phyloP scores from a whole-genome alignment of 306 rosid species.

The Lagenaria siceraria region DNA sequence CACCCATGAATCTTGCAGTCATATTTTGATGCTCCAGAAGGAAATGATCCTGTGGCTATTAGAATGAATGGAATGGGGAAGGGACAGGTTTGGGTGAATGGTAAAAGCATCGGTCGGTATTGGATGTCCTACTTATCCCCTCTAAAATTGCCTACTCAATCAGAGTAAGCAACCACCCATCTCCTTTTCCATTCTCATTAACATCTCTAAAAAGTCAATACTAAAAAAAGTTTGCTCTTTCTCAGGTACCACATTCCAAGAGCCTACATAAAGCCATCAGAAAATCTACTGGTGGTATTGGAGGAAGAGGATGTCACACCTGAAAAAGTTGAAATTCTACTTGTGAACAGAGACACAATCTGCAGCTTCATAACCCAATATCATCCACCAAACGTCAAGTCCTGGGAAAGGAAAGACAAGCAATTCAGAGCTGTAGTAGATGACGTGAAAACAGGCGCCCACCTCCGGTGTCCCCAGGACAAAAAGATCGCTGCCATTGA shows the following conservation, averaged over 20 bases:
- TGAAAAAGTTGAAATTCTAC: constrained; percentile 30
- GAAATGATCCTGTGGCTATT: constrained; percentile 55
- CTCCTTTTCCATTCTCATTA: background rate
- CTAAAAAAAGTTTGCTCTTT: background rate
- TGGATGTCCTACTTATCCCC: constrained; percentile 68
- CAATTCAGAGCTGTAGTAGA: constrained; percentile 6
- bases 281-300: constrained; percentile 53
- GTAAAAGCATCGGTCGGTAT: constrained; percentile 60
- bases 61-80: constrained; percentile 70
- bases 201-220: background rate
- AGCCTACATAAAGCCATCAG: constrained; percentile 26
- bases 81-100: constrained; percentile 81
- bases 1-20: constrained; percentile 28
- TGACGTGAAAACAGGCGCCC: constrained; percentile 11
- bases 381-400: constrained; percentile 45
- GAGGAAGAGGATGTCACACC: constrained; percentile 50
- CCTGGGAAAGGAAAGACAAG: constrained; percentile 34
- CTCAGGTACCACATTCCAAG: constrained; percentile 84
- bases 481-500: constrained; percentile 37
- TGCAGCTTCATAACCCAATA: constrained; percentile 37
- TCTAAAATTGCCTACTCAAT: constrained; percentile 38
- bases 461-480: constrained; percentile 25
- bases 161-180: constrained; percentile 27
- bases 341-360: constrained; percentile 55
- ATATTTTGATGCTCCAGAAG: constrained; percentile 54